Conservation (phyloP, 345 rosid genomes). For the Eutrema japonicum region DNA sequence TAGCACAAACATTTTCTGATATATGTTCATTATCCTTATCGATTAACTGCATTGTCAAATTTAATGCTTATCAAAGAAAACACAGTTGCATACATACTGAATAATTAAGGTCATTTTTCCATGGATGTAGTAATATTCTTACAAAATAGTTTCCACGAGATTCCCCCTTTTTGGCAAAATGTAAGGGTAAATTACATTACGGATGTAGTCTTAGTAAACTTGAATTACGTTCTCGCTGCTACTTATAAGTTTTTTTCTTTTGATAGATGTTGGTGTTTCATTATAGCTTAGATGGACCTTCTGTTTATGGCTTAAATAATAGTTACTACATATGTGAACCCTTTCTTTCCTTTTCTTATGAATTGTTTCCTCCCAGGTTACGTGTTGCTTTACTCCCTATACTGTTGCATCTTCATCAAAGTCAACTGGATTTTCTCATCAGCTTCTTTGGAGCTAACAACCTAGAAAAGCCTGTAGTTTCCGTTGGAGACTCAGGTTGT, state of each 20-base stretch:
- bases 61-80: not conserved
- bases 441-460: slow-evolving; percentile 71
- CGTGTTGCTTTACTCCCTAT: slow-evolving; percentile 77
- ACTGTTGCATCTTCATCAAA: slow-evolving; percentile 89
- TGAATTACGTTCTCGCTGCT: slow-evolving; percentile 12
- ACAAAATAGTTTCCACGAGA: not conserved
- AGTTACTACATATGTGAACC: slow-evolving; percentile 4
- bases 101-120: not conserved
- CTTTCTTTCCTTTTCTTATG: slow-evolving; percentile 24
- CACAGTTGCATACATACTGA: slow-evolving; percentile 1
- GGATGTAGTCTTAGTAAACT: slow-evolving; percentile 15
- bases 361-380: slow-evolving; percentile 58
- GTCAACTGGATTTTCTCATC: slow-evolving; percentile 90
- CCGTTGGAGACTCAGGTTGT: slow-evolving; percentile 49
- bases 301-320: slow-evolving; percentile 13
- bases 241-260: not conserved
- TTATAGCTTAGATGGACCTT: not conserved
- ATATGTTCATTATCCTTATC: slow-evolving; percentile 18
- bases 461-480: slow-evolving; percentile 52
- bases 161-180: slow-evolving; percentile 5
- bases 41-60: slow-evolving; percentile 17
- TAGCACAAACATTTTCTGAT: not conserved
- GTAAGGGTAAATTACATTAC: slow-evolving; percentile 1
- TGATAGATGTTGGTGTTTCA: slow-evolving; percentile 21
- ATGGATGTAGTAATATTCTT: slow-evolving; percentile 10